Percentiles rank a stretch among this genome's conserved stretches.
phyloP scores from a whole-genome alignment of 129 eudicot genomes.

The Helianthus annuus region HanXRQr2.0-SUNRISE NC_035438.2:85766317-85766816 shows the following conservation, averaged over 20 bases:
- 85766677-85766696: conserved; percentile 89
- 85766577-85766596: conserved; percentile 32
- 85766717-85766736: conserved; percentile 94
- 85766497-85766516: conserved; percentile 52
- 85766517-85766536: conserved; percentile 43
- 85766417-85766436: conserved; percentile 69
- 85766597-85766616: conserved; percentile 59
- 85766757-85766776: neutral
- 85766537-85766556: conserved; percentile 61
- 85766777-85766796: neutral
- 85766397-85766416: conserved; percentile 38
- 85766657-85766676: conserved; percentile 89
- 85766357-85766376: conserved; percentile 41
- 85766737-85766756: conserved; percentile 50
- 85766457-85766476: conserved; percentile 57
- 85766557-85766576: conserved; percentile 29
- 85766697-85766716: conserved; percentile 85
- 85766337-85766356: conserved; percentile 37
- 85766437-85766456: conserved; percentile 84
- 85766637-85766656: conserved; percentile 62
- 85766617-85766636: conserved; percentile 67
- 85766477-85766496: conserved; percentile 76
- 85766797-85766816: neutral
- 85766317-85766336: conserved; percentile 8
- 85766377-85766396: conserved; percentile 25